phyloP scores from a whole-genome alignment of 1,284 basidiomycete genomes.

The Neonothopanus nambi region DNA sequence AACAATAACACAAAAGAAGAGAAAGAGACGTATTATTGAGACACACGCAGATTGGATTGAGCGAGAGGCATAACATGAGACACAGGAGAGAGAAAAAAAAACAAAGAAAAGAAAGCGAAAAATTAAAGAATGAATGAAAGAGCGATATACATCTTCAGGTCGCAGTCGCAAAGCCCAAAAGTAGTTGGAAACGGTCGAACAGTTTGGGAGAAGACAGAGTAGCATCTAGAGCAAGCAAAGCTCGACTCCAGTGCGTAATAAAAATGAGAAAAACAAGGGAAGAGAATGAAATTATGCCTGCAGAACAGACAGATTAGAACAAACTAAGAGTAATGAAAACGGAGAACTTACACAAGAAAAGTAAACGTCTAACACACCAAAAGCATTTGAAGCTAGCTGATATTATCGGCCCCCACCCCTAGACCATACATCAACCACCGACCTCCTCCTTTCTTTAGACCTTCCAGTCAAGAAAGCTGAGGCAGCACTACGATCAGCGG shows the following conservation, averaged over 20 bases:
- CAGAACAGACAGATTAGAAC: background rate
- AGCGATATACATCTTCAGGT: conserved; percentile 8
- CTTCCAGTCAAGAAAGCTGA: conserved; percentile 31
- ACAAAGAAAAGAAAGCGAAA: background rate
- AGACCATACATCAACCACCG: conserved; percentile 49
- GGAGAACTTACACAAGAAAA: background rate
- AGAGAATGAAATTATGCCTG: conserved; percentile 4
- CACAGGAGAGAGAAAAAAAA: background rate
- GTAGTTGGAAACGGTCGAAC: background rate
- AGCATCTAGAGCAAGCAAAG: background rate
- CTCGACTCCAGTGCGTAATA: conserved; percentile 5
- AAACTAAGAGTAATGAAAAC: background rate
- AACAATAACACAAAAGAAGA: conserved; percentile 13
- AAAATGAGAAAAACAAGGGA: conserved; percentile 4
- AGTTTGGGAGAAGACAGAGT: conserved; percentile 6
- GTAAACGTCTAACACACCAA: conserved; percentile 1
- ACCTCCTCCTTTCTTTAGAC: conserved; percentile 40
- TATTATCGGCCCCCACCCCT: conserved; percentile 8
- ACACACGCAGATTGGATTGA: background rate
- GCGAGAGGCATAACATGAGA: background rate
- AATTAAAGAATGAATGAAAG: background rate
- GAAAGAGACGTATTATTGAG: conserved; percentile 9
- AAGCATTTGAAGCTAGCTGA: background rate
- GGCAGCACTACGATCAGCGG: conserved; percentile 40
- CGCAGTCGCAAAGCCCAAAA: conserved; percentile 14